Evolutionary conservation across 805 yeast genomes (phyloP), one percentile per base, ranked within the genome.

Genomic region (Lipomyces kockii): DNA sequence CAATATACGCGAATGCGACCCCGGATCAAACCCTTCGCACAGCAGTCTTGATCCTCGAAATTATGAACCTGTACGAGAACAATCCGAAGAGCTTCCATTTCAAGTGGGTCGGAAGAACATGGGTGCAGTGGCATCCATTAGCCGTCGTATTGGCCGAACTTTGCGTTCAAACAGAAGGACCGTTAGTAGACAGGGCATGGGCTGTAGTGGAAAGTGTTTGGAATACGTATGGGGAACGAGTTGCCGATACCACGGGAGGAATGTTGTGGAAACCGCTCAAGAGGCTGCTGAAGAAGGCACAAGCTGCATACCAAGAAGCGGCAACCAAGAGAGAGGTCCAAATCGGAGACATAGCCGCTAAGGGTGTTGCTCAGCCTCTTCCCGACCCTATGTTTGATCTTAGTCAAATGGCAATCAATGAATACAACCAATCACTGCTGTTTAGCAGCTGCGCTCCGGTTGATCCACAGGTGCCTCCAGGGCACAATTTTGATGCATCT

Each of bases 201-300:
- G 27, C 27, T 25, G 27, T 25, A 25, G 27, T 25, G 27, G 27
- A 25, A 25, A 25, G 27, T 25, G 27, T 25, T 25, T 25, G 27
- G 52, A 46, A 46, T 46, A 46, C 2, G 52, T 46, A 46, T 46
- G 52, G 52, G 52, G 52, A 46, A 46, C 52, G 3, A 46, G 52
- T 46, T 46, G 52, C 52, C 52, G 52, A 46, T 46, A 46, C 52
- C 4, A 7, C 2, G 52, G 52, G 52, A 46, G 52, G 52, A 46
- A 46, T 46, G 52, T 46, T 46, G 52, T 46, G 52, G 52, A 46
- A 46, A 46, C 52, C 52, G 52, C 2, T 46, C 52, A 46, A 46
- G 52, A 46, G 52, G 52, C 52, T 46, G 52, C 52, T 46, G 52
- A 46, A 46, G 52, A 46, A 46, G 52, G 52, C 52, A 46, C 52